Evolutionary conservation across 192 early-diverging fungal genomes (phyloP).

Genomic region (Diversispora epigaea): DNA sequence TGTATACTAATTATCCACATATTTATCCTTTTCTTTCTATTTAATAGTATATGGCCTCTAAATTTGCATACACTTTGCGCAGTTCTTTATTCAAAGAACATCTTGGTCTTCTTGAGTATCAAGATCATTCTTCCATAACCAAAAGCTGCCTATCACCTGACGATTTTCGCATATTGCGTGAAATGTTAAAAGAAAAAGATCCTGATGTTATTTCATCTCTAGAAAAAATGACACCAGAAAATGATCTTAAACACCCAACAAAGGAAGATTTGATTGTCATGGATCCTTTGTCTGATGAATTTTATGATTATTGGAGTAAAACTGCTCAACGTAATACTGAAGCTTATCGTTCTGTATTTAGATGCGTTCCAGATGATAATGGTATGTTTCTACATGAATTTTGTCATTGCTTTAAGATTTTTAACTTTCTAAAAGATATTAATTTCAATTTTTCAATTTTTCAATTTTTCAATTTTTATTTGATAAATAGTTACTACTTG

Average conservation of each 20-base stretch:
- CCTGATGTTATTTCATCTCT: background rate
- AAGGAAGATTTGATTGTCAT: constrained; percentile 45
- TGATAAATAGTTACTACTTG: constrained; percentile 27
- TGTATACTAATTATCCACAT: background rate
- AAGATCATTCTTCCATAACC: constrained; percentile 41
- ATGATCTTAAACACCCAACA: constrained; percentile 27
- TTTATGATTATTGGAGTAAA: constrained; percentile 60
- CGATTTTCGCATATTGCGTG: constrained; percentile 9
- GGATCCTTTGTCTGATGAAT: constrained; percentile 73
- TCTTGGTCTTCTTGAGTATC: constrained; percentile 64
- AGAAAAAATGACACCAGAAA: background rate
- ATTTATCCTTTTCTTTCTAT: background rate
- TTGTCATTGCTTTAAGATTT: background rate
- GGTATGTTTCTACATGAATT: constrained; percentile 38
- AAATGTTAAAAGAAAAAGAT: background rate
- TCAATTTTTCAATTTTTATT: no score
- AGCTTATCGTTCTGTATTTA: constrained; percentile 75
- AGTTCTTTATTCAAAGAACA: constrained; percentile 81
- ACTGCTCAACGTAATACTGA: constrained; percentile 66
- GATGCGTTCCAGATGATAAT: constrained; percentile 83
- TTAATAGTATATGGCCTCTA: constrained; percentile 65
- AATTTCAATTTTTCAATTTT: constrained; percentile 32
- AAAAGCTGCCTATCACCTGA: constrained; percentile 38
- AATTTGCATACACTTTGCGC: constrained; percentile 70
- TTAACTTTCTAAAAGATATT: background rate